Percentiles rank a stretch among this genome's conserved stretches.
Conservation (phyloP, 805 yeast genomes). For the Spathaspora arborariae region DNA sequence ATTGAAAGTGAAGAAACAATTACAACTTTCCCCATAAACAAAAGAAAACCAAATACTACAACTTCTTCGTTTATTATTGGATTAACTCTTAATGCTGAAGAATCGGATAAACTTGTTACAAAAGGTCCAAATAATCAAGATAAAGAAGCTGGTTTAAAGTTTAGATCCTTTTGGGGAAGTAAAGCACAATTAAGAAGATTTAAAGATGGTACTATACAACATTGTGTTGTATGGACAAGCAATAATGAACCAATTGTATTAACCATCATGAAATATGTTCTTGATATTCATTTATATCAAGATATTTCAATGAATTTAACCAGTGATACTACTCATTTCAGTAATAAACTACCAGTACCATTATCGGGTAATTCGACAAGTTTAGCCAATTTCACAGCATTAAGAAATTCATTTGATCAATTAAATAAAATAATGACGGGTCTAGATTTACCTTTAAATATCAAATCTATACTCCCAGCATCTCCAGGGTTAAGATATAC, state of each 20-base stretch:
- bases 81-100: constrained; percentile 62
- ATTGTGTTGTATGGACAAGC: constrained; percentile 84
- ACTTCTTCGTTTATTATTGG: constrained; percentile 50
- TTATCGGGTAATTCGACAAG: constrained; percentile 49
- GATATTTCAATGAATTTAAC: constrained; percentile 32
- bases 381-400: constrained; percentile 25
- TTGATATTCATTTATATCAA: constrained; percentile 60
- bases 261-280: constrained; percentile 59
- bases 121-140: constrained; percentile 74
- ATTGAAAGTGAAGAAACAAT: constrained; percentile 24
- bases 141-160: constrained; percentile 53
- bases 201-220: constrained; percentile 86
- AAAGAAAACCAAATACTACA: constrained; percentile 47
- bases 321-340: constrained; percentile 43
- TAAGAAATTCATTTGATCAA: constrained; percentile 45
- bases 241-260: constrained; percentile 59
- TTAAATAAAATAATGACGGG: constrained; percentile 45
- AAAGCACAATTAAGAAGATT: constrained; percentile 84
- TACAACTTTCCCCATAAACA: constrained; percentile 38
- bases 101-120: constrained; percentile 77
- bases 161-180: constrained; percentile 86
- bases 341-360: constrained; percentile 54
- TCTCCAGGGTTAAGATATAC: constrained; percentile 75
- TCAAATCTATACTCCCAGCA: constrained; percentile 70
- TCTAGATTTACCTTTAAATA: constrained; percentile 59